A percentile compares a stretch with the other conserved stretches of the same genome.
Evolutionary conservation across 1,139 yeast genomes (phyloP).

Genomic region (Suhomyces panamericanus): DNA sequence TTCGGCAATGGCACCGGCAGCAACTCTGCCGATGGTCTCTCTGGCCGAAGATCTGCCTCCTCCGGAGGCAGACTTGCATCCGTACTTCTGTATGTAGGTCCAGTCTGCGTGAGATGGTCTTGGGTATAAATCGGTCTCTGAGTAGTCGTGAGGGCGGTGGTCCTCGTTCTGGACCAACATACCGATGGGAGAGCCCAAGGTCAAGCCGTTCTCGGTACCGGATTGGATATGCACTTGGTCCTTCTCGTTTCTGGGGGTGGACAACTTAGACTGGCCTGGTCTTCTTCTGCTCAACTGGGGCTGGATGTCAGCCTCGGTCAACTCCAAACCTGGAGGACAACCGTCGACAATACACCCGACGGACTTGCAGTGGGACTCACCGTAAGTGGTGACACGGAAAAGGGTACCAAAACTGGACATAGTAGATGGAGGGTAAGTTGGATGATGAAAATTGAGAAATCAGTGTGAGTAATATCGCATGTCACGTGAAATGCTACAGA

Average conservation of each 20-base stretch:
- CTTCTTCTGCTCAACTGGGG: constrained; percentile 95
- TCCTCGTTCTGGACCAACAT: constrained; percentile 92
- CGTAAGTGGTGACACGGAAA: constrained; percentile 84
- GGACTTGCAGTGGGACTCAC: constrained; percentile 97
- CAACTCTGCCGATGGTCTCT: constrained; percentile 97
- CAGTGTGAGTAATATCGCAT: constrained; percentile 13
- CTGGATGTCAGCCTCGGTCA: constrained; percentile 86
- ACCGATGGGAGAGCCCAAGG: constrained; percentile 94
- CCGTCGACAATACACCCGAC: constrained; percentile 99
- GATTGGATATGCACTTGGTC: constrained; percentile 91
- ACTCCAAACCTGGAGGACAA: constrained; percentile 89
- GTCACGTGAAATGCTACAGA: constrained; percentile 6
- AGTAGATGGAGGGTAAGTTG: constrained; percentile 1
- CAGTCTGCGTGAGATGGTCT: constrained; percentile 98
- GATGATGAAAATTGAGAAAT: constrained; percentile 10
- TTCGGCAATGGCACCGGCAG: constrained; percentile 98
- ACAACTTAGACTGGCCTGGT: constrained; percentile 91
- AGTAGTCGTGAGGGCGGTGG: constrained; percentile 94
- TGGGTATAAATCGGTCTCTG: constrained; percentile 92
- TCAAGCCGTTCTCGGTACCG: constrained; percentile 88
- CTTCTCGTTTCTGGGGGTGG: constrained; percentile 95
- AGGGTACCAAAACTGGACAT: constrained; percentile 50
- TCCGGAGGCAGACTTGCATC: constrained; percentile 89
- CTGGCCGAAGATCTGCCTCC: constrained; percentile 98
- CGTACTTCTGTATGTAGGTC: constrained; percentile 89